These are phyloP conservation scores for Mortierella sp. DNA, from an alignment of 371 early-diverging fungal genomes.

Conservation along the genomic window DNA sequence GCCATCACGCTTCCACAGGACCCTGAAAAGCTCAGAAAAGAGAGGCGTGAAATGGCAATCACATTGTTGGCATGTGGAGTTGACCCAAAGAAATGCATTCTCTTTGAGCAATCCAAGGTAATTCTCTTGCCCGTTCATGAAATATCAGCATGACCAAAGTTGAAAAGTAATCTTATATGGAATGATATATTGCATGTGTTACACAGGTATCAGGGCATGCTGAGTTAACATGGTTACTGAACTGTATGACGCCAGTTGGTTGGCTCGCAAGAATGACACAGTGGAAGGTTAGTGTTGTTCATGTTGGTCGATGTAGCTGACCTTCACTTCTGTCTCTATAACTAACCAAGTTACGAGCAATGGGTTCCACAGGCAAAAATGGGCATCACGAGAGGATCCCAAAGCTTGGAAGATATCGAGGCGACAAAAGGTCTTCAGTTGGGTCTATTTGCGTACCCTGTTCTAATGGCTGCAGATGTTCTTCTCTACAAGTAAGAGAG, in stretches of 20 bases:
- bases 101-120: conserved; percentile 87
- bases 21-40: conserved; percentile 71
- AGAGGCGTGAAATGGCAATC: conserved; percentile 78
- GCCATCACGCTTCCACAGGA: conserved; percentile 90
- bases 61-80: conserved; percentile 90
- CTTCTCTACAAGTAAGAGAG: conserved; percentile 78
- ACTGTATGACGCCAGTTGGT: conserved; percentile 87
- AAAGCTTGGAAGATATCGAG: conserved; percentile 63
- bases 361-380: conserved; percentile 61
- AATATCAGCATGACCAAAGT: neutral
- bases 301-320: neutral
- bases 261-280: conserved; percentile 96
- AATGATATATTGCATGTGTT: neutral
- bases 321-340: neutral
- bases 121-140: neutral
- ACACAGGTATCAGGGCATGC: conserved; percentile 79
- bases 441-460: conserved; percentile 93
- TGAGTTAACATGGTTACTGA: conserved; percentile 89
- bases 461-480: conserved; percentile 96
- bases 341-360: neutral
- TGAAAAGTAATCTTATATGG: neutral
- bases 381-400: conserved; percentile 44
- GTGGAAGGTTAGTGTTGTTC: conserved; percentile 78
- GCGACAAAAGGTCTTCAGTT: conserved; percentile 69
- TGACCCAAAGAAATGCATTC: conserved; percentile 76